Base-by-base conservation (phyloP, 2,329 filamentous ascomycete species). In the Stagonosporopsis cucurbitacearum region DNA sequence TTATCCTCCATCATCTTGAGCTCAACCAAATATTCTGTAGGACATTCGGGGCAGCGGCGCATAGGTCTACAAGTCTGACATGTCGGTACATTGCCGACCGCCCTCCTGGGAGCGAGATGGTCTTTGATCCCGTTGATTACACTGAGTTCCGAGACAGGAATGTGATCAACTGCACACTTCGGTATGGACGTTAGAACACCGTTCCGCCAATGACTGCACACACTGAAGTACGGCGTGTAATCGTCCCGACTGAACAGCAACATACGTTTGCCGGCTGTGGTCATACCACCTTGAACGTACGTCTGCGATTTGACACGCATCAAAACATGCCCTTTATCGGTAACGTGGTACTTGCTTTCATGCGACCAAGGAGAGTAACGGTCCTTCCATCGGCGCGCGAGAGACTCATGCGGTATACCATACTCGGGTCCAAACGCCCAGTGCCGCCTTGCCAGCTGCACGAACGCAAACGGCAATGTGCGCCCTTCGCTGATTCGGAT, bases 1-100 rank as follows among this genome's bases (percentile, higher is more conserved):
- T 74, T 79, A 58, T 87, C 84, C 69, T 88, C 85, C 2, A 81
- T 76, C 55, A 87, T 75, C 58, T 84, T 85, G 6, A 87, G 68
- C 67, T 88, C 85, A 43, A 87, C 77, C 11, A 88, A 72, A 58
- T 88, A 88, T 65, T 88, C 85, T 0, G 83, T 83, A 1, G 85
- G 84, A 68, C 85, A 88, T 49, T 84, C 80, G 0, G 85, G 83
- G 69, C 85, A 88, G 28, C 85, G 76, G 4, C 85, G 78, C 77
- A 86, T 85, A 3, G 85, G 84, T 7, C 81, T 76, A 66, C 85
- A 88, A 15, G 78, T 73, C 1, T 78, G 77, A 65, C 85, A 88
- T 6, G 84, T 77, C 11, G 83, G 76, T 35, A 85, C 79, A 28
- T 78, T 72, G 49, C 80, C 78, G 0, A 74, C 73, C 20, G 75